phyloP scores from a whole-genome alignment of 805 yeast genomes.

The Metschnikowia reukaufii region DNA sequence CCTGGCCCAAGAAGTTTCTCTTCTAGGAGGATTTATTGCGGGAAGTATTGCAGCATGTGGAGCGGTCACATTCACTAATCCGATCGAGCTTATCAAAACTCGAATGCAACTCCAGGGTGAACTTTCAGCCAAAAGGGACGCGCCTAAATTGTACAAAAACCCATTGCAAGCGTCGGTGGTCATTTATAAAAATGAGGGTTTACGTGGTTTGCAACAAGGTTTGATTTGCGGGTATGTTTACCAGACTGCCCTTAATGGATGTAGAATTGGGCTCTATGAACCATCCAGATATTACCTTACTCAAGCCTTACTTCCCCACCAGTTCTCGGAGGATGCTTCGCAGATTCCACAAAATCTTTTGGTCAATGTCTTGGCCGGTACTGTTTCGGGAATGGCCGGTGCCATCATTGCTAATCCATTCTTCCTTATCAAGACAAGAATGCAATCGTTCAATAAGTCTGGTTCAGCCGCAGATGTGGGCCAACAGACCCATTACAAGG shows the following conservation, averaged over 20 bases:
- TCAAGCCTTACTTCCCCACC: constrained; percentile 47
- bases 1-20: constrained; percentile 44
- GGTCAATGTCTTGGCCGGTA: constrained; percentile 79
- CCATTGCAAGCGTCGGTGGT: constrained; percentile 79
- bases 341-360: constrained; percentile 38
- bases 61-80: constrained; percentile 96
- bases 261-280: constrained; percentile 92
- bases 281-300: constrained; percentile 71
- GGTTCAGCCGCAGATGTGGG: constrained; percentile 54
- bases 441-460: constrained; percentile 83
- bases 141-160: constrained; percentile 64
- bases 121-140: constrained; percentile 53
- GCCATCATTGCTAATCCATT: constrained; percentile 90
- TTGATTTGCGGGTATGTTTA: constrained; percentile 84
- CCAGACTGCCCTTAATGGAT: constrained; percentile 90
- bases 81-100: constrained; percentile 91
- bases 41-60: constrained; percentile 93
- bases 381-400: constrained; percentile 82
- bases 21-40: constrained; percentile 79
- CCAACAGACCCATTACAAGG: constrained; percentile 85
- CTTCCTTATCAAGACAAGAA: constrained; percentile 88
- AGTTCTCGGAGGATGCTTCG: constrained; percentile 41
- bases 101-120: constrained; percentile 98
- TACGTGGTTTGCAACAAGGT: constrained; percentile 87
- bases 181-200: constrained; percentile 78